Conservation (phyloP, 257 asterid species). For the Cynanchum wilfordii region DNA sequence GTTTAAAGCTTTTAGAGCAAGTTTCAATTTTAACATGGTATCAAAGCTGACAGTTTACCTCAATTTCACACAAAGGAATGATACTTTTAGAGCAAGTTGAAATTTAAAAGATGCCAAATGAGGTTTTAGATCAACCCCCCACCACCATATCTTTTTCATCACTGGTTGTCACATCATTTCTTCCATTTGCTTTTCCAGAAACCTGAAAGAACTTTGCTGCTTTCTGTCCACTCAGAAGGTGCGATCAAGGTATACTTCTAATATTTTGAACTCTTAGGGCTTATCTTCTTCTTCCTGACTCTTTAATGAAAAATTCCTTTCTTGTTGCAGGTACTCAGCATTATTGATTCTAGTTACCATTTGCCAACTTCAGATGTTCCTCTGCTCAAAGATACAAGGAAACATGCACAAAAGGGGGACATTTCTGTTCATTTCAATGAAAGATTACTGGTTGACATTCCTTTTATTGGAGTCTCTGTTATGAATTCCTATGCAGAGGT, state of each 20-base stretch:
- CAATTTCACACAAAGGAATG: not conserved
- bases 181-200: constrained; percentile 50
- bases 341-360: constrained; percentile 82
- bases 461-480: constrained; percentile 83
- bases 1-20: too few species aligned
- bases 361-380: constrained; percentile 50
- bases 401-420: constrained; percentile 43
- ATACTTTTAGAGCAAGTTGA: not conserved
- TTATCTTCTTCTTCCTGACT: constrained; percentile 7
- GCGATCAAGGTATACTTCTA: constrained; percentile 66
- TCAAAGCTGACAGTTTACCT: too few species aligned
- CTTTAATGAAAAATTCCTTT: constrained; percentile 21
- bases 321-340: constrained; percentile 69
- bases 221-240: constrained; percentile 95
- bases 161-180: constrained; percentile 1
- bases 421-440: constrained; percentile 50
- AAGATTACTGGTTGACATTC: constrained; percentile 59
- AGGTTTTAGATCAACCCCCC: not conserved
- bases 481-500: constrained; percentile 91
- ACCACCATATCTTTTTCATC: not conserved
- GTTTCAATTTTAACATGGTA: too few species aligned
- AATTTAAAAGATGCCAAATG: not conserved
- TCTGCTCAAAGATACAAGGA: constrained; percentile 48
- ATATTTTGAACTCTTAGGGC: constrained; percentile 13
- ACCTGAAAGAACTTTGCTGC: constrained; percentile 69